These are phyloP conservation scores for Monosporascus sp. DNA, from an alignment of 2,329 filamentous ascomycete genomes.

Conservation along the genomic window DNA sequence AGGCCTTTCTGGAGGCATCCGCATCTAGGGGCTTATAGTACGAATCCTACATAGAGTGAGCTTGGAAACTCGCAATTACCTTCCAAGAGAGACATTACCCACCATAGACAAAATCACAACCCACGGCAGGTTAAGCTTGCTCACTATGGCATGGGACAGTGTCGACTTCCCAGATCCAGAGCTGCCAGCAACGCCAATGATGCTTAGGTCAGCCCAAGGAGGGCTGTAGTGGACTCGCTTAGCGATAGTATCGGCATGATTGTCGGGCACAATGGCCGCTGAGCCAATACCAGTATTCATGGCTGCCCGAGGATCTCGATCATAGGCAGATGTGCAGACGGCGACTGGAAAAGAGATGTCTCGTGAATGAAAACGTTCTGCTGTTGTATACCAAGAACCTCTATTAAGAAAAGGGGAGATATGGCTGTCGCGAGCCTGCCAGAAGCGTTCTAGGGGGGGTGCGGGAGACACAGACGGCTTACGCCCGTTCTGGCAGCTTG, in stretches of 20 bases:
- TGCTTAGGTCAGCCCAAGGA: constrained; percentile 93
- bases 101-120: constrained; percentile 97
- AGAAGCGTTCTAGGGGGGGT: constrained; percentile 8
- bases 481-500: not conserved
- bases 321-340: not conserved
- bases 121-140: constrained; percentile 87
- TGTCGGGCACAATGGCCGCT: constrained; percentile 25
- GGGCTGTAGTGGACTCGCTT: constrained; percentile 75
- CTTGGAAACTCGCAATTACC: constrained; percentile 4
- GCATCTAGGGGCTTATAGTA: constrained; percentile 88
- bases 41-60: constrained; percentile 62
- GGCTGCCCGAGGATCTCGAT: not conserved
- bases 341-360: not conserved
- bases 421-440: constrained; percentile 11
- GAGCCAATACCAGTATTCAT: constrained; percentile 25
- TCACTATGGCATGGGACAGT: constrained; percentile 85
- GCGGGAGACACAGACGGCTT: constrained; percentile 1
- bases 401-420: not conserved
- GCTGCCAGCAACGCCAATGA: constrained; percentile 92
- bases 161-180: constrained; percentile 96
- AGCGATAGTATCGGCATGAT: constrained; percentile 39
- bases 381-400: not conserved
- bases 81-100: constrained; percentile 26
- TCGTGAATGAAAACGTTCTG: not conserved
- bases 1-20: constrained; percentile 75